phyloP scores from a whole-genome alignment of 1,139 yeast genomes.

The Protomyces macrosporus region DNA sequence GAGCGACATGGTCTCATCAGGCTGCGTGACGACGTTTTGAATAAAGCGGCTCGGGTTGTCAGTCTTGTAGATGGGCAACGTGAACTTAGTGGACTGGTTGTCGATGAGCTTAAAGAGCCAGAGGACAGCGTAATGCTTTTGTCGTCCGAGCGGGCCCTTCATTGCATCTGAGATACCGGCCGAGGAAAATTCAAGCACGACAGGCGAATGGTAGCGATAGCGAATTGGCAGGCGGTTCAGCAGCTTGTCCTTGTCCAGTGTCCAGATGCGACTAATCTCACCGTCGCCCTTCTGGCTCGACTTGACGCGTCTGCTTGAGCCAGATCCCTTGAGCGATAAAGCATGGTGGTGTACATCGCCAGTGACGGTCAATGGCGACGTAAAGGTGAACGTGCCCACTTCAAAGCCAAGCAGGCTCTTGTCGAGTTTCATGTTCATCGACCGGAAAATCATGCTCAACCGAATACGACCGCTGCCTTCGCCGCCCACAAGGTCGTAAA shows the following conservation, averaged over 20 bases:
- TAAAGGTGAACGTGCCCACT: slow-evolving; percentile 18
- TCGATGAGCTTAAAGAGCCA: slow-evolving; percentile 23
- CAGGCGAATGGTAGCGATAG: slow-evolving; percentile 17
- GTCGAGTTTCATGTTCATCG: slow-evolving; percentile 19
- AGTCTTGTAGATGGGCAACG: slow-evolving; percentile 24
- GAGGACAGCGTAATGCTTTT: slow-evolving; percentile 21
- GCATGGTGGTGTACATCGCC: slow-evolving; percentile 18
- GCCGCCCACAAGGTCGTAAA: slow-evolving; percentile 19
- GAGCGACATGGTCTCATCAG: slow-evolving; percentile 9
- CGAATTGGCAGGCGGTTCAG: slow-evolving; percentile 8
- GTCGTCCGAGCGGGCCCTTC: slow-evolving; percentile 21
- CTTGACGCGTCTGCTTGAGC: slow-evolving; percentile 11
- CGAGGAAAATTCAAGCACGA: slow-evolving; percentile 20
- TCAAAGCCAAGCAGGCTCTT: slow-evolving; percentile 9
- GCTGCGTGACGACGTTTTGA: slow-evolving; percentile 19
- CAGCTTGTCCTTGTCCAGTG: slow-evolving; percentile 3
- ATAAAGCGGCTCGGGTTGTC: slow-evolving; percentile 19
- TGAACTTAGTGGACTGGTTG: slow-evolving; percentile 19
- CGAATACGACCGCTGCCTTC: slow-evolving; percentile 20
- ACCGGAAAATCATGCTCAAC: slow-evolving; percentile 17
- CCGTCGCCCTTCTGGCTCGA: slow-evolving; percentile 1
- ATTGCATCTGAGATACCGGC: slow-evolving; percentile 20
- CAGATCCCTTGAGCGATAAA: slow-evolving; percentile 10
- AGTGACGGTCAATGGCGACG: slow-evolving; percentile 10
- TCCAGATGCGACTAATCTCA: slow-evolving; percentile 4